Percentiles rank a stretch among this genome's conserved stretches.
Conservation (phyloP, 1,284 basidiomycete genomes). For the Irpex sp. region DNA sequence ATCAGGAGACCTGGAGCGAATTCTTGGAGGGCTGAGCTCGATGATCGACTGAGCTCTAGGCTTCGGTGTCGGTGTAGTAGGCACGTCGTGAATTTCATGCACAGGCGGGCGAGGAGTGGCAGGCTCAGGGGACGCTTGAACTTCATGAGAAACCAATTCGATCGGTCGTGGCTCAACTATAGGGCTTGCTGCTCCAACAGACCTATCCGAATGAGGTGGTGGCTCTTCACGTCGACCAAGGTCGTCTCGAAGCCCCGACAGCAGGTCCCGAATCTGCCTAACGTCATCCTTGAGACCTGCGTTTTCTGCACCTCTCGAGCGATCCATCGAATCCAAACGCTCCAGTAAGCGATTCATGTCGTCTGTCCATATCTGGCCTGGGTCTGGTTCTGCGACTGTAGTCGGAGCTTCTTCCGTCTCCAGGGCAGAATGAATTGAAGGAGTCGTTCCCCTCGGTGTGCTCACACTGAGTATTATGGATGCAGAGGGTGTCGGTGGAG, state of each 20-base stretch:
- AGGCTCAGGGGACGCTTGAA: not conserved
- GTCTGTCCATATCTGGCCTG: constrained; percentile 47
- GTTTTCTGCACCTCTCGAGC: constrained; percentile 54
- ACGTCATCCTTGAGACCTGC: constrained; percentile 59
- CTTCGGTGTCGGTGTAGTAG: constrained; percentile 14
- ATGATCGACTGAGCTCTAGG: constrained; percentile 8
- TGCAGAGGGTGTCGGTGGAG: constrained; percentile 32
- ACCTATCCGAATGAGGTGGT: constrained; percentile 38
- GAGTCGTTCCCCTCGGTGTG: constrained; percentile 57
- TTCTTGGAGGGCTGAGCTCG: constrained; percentile 38
- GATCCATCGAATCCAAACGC: constrained; percentile 60
- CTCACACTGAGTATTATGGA: constrained; percentile 57
- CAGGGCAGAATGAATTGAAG: constrained; percentile 54
- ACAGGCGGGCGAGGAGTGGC: not conserved
- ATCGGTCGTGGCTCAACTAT: constrained; percentile 14
- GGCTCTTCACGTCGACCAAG: constrained; percentile 18
- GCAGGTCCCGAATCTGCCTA: constrained; percentile 55
- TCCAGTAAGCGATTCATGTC: constrained; percentile 67
- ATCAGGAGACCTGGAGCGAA: constrained; percentile 39
- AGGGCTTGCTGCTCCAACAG: constrained; percentile 33
- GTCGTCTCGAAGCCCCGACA: constrained; percentile 25
- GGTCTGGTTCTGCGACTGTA: constrained; percentile 29
- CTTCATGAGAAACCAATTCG: not conserved
- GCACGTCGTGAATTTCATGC: constrained; percentile 5
- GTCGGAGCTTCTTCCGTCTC: constrained; percentile 32